Conservation (phyloP, 1,284 basidiomycete genomes). For the Tetrapyrgos nigripes region DNA sequence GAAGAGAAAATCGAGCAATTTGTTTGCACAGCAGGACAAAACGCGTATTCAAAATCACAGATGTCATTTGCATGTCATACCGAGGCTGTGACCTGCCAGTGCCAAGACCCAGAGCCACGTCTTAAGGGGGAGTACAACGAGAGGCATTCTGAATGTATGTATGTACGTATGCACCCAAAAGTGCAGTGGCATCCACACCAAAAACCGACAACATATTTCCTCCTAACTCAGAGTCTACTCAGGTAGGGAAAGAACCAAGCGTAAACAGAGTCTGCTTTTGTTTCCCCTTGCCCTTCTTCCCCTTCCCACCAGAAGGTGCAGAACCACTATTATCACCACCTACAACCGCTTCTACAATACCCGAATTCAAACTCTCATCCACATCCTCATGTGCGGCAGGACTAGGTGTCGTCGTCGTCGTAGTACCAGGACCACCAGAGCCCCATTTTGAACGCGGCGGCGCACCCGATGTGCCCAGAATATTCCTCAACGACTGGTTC, state of each 20-base stretch:
- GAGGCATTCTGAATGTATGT: no score
- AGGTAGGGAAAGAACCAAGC: constrained; percentile 67
- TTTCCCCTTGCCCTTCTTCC: constrained; percentile 84
- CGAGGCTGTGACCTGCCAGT: no score
- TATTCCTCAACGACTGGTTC: constrained; percentile 74
- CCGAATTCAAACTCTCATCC: background rate
- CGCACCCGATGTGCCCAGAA: constrained; percentile 57
- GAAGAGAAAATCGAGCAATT: no score
- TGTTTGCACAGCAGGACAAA: no score
- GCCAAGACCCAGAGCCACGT: no score
- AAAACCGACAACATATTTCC: no score
- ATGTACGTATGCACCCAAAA: no score
- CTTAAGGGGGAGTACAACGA: no score
- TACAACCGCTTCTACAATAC: constrained; percentile 11
- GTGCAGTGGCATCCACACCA: no score
- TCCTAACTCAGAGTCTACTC: no score
- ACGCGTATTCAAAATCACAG: no score
- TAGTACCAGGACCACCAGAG: constrained; percentile 20
- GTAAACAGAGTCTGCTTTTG: constrained; percentile 86
- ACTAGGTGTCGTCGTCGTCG: constrained; percentile 1
- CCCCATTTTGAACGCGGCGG: constrained; percentile 58
- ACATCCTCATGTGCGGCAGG: constrained; percentile 10
- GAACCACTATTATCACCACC: background rate
- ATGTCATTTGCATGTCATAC: no score
- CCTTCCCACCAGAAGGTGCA: constrained; percentile 41